Evolutionary conservation across 2,329 filamentous ascomycete genomes (phyloP).

Genomic region (Diaporthe caulivora): DNA sequence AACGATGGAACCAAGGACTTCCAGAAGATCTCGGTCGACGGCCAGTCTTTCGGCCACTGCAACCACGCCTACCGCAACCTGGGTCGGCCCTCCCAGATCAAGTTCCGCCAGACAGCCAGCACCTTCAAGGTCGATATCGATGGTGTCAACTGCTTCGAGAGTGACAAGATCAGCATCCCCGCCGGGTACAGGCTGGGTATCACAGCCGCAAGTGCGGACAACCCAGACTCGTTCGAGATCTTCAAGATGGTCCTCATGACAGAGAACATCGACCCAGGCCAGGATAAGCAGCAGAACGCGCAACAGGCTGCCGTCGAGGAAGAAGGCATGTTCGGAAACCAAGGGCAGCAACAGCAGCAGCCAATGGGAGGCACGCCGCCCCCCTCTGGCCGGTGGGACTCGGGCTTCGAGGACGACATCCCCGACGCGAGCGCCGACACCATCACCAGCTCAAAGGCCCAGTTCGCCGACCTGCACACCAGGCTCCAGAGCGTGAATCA

Average conservation of each 20-base stretch:
- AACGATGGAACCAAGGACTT: slow-evolving; percentile 91
- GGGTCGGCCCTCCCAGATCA: slow-evolving; percentile 84
- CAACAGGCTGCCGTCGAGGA: slow-evolving; percentile 39
- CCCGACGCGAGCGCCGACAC: slow-evolving; percentile 62
- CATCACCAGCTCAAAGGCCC: slow-evolving; percentile 65
- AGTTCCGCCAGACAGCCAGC: slow-evolving; percentile 73
- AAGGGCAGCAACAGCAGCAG: slow-evolving; percentile 48
- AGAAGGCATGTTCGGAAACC: slow-evolving; percentile 38
- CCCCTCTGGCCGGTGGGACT: slow-evolving; percentile 44
- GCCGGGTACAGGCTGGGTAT: slow-evolving; percentile 87
- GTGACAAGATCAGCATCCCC: slow-evolving; percentile 82
- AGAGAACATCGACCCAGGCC: slow-evolving; percentile 54
- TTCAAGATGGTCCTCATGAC: slow-evolving; percentile 86
- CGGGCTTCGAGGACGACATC: slow-evolving; percentile 55
- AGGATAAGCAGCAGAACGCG: slow-evolving; percentile 42
- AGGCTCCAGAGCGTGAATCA: slow-evolving; percentile 81
- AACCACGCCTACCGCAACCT: slow-evolving; percentile 91
- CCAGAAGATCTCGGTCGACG: slow-evolving; percentile 83
- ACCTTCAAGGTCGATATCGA: slow-evolving; percentile 86
- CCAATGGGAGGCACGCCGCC: slow-evolving; percentile 43
- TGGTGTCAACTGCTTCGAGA: slow-evolving; percentile 85
- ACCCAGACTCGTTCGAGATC: slow-evolving; percentile 93
- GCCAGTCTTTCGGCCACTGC: slow-evolving; percentile 93
- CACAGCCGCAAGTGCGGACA: slow-evolving; percentile 89
- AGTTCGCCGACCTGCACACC: slow-evolving; percentile 88